Base-by-base conservation (phyloP, 1,284 basidiomycete genomes). In the Pseudozyma sp. region DNA sequence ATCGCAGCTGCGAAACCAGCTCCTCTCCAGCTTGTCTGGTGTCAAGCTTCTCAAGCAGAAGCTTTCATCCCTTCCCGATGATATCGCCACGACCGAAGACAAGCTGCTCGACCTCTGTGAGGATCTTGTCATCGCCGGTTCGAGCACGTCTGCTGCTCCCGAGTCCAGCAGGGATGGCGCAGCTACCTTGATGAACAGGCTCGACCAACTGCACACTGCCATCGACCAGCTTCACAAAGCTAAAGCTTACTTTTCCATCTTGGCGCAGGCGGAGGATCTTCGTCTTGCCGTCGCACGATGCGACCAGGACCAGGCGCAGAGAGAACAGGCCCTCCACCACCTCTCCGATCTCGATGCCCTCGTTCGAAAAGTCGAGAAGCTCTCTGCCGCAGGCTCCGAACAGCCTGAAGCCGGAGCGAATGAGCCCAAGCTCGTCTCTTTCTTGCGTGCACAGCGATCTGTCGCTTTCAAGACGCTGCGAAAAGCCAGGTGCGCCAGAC, bases 211-310 rank as follows among this genome's bases (percentile, higher is more conserved):
- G 9, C 67, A 70, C 14, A 43, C 35, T 9, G 68, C 72, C 10
- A 69, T 78, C 30, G 53, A 58, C 7, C 59, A 77, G 45, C 54
- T 78, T 11, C 49, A 62, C 16, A 65, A 68, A 24, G 75, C 79
- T 1, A 65, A 74, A 24, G 54, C 53, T 4, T 80, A 77, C 60
- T 74, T 80, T 37, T 13, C 30, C 31, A 49, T 80, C 33, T 53
- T 80, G 14, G 68, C 77, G 2, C 61, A 74, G 48, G 79, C 77
- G 5, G 75, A 80, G 42, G 59, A 77, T 6, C 67, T 79, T 9
- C 50, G 73, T 5, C 39, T 68, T 4, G 57, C 54, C 6, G 49
- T 61, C 7, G 9, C 65, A 42, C 49, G 51, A 13, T 39, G 19
- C 35, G 63, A 67, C n/a, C 29, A 48, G 3, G 64, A 66, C 2